Evolutionary conservation across 2,329 filamentous ascomycete genomes (phyloP).

Genomic region (Sporothrix inflata): DNA sequence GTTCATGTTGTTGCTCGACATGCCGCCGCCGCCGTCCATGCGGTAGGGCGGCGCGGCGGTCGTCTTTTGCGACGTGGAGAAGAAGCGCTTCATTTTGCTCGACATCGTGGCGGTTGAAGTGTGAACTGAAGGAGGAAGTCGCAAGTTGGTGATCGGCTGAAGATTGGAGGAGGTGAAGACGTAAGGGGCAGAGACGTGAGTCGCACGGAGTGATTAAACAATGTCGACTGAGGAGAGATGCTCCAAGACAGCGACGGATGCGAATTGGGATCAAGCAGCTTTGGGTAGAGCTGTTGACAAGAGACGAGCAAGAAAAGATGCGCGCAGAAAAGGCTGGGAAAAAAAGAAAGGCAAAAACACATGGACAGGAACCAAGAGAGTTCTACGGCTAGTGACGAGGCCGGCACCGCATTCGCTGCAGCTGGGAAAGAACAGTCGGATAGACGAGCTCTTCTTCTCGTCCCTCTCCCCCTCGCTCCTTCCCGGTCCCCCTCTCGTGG

Average conservation of each 20-base stretch:
- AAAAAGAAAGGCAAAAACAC: background rate
- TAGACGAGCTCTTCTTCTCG: background rate
- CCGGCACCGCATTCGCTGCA: background rate
- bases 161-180: background rate
- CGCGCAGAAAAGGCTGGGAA: background rate
- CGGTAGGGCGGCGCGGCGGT: background rate
- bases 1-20: background rate
- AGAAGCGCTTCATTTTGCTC: conserved; percentile 24
- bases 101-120: conserved; percentile 5
- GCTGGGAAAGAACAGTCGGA: background rate
- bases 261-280: background rate
- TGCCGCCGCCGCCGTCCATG: background rate
- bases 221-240: background rate
- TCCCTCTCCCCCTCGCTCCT: background rate
- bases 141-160: background rate
- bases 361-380: background rate
- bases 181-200: background rate
- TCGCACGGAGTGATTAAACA: background rate
- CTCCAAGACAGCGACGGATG: background rate
- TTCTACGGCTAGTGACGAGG: background rate
- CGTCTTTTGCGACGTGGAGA: conserved; percentile 15
- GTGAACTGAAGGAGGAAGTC: background rate
- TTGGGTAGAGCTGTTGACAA: background rate
- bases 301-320: background rate
- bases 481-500: background rate